Evolutionary conservation across 192 early-diverging fungal genomes (phyloP).

Genomic region (Thamnidium elegans): DNA sequence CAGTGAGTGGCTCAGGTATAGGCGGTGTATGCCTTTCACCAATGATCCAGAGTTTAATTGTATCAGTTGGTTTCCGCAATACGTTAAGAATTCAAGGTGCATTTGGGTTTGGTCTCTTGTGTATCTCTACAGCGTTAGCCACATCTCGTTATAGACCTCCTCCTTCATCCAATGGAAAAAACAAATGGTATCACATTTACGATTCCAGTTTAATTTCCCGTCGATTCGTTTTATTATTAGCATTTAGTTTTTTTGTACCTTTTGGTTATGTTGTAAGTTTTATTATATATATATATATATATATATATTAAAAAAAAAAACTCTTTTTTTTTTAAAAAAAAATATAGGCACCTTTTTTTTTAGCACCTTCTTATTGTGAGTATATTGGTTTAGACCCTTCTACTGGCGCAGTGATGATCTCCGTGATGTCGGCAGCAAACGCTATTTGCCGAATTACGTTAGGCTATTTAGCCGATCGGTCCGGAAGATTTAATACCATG

Average conservation of each 20-base stretch:
- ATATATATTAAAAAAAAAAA: too few relatives aligned
- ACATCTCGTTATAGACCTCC: slow-evolving; percentile 22
- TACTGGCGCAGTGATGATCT: slow-evolving; percentile 53
- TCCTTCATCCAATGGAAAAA: background rate
- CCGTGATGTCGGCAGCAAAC: slow-evolving; percentile 63
- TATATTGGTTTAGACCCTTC: slow-evolving; percentile 15
- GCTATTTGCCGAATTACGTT: slow-evolving; percentile 60
- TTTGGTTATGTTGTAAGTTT: slow-evolving; percentile 42
- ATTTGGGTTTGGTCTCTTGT: slow-evolving; percentile 37
- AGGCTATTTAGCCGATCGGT: slow-evolving; percentile 52
- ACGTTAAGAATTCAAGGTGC: slow-evolving; percentile 34
- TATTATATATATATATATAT: too few relatives aligned
- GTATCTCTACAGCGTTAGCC: slow-evolving; percentile 25
- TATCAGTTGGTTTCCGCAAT: slow-evolving; percentile 37
- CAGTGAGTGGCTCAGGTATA: slow-evolving; percentile 63
- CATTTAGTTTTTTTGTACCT: slow-evolving; percentile 25
- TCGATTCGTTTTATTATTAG: slow-evolving; percentile 17
- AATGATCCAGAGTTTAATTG: slow-evolving; percentile 38
- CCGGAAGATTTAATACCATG: slow-evolving; percentile 53
- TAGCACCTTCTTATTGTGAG: slow-evolving; percentile 35
- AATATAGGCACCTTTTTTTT: slow-evolving; percentile 39
- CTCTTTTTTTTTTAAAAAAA: too few relatives aligned
- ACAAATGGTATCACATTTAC: slow-evolving; percentile 21
- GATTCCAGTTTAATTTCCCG: slow-evolving; percentile 23
- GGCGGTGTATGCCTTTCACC: slow-evolving; percentile 63